Base-by-base conservation (phyloP, 2,329 filamentous ascomycete genomes). In the Cercospora brassicicola region DNA sequence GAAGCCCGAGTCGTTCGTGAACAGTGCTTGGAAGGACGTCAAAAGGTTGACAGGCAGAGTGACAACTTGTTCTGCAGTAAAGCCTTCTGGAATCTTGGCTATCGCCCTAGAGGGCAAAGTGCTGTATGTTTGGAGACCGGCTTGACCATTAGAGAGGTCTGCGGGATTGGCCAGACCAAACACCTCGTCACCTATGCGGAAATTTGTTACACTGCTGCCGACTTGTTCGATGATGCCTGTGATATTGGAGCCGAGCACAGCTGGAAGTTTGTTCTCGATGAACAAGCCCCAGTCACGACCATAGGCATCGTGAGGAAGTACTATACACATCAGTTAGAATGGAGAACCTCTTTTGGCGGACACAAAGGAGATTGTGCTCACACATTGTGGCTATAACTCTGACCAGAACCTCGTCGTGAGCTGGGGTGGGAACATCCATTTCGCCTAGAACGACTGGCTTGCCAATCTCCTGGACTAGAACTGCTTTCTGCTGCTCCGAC, bases 261-360 rank as follows among this genome's bases (percentile, higher is more conserved):
- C 60, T 4, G 67, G 67, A 6, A 68, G 53, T 18, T 51, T 66
- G 30, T 64, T 59, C 10, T 30, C 67, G 33, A 66, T 63, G 53
- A 63, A 61, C 7, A 68, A 30, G 10, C 67, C 67, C 60, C 63
- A 42, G 13, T 68, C 67, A 11, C 67, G 67, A 5, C 67, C 67
- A 8, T 68, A 66, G 20, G 67, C 63, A 55, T 68, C 67, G 11
- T 68, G 67, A 4, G 67, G 67, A n/a, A 68, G 64, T 7, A 68
- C 67, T 66, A 2, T 39, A 18, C 10, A 8, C 8, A 15, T 39
- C 5, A n/a, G 6, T 39, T 8, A 39, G 36, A n/a, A 39, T 39
- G 5, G 18, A 20, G 18, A 20, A 20, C 18, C 15, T 42, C 36
- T 42, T 42, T 42, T n/a, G 36, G 15, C n/a, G 36, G 3, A 9